Conservation (phyloP, 129 eudicot species). For the Saussurea involucrata region DNA sequence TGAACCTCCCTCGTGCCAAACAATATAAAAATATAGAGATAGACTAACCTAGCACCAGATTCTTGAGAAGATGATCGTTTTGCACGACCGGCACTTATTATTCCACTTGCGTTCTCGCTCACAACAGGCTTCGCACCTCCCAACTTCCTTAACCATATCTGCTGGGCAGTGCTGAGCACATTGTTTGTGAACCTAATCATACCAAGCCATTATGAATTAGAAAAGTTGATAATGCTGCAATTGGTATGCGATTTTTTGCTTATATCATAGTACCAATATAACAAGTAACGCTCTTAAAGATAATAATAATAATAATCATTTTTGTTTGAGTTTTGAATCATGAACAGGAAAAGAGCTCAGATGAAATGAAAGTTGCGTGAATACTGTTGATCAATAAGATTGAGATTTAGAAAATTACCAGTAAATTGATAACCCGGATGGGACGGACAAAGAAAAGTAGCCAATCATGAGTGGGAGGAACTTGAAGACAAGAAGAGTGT, state of each 20-base stretch:
- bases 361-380: background rate
- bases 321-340: background rate
- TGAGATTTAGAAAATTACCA: conserved; percentile 45
- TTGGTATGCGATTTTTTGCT: conserved; percentile 1
- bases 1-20: no score
- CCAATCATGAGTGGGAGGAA: conserved; percentile 99
- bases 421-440: conserved; percentile 93
- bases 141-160: conserved; percentile 84
- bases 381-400: background rate
- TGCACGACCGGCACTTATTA: conserved; percentile 95
- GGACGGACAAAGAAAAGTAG: conserved; percentile 94
- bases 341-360: background rate
- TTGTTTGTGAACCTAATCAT: conserved; percentile 84
- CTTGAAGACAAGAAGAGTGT: conserved; percentile 89
- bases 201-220: background rate
- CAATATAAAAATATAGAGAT: background rate
- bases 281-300: background rate
- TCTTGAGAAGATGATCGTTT: conserved; percentile 60
- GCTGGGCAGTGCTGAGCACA: conserved; percentile 95
- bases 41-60: conserved; percentile 78
- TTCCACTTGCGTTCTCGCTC: conserved; percentile 76
- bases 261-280: background rate
- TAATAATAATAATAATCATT: background rate
- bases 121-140: conserved; percentile 98
- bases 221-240: conserved; percentile 4